These are phyloP conservation scores for Cryomyces minteri DNA, from an alignment of 495 filamentous ascomycete species.

Conservation along the genomic window DNA sequence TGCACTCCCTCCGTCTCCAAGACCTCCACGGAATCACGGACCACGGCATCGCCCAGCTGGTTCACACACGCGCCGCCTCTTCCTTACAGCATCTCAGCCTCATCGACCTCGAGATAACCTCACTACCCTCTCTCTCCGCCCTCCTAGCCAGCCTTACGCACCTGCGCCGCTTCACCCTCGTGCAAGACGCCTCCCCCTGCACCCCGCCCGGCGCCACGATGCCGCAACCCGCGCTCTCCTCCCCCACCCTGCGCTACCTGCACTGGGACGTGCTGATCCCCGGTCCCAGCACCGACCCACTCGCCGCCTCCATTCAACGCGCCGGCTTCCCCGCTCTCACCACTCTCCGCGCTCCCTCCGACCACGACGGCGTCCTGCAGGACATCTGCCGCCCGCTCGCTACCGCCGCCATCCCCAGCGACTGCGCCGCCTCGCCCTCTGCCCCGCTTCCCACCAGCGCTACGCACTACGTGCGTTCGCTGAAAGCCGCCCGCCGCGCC, in stretches of 20 bases:
- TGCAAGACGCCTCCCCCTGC: constrained; percentile 47
- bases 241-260: constrained; percentile 41
- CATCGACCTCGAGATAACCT: constrained; percentile 80
- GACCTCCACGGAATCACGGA: constrained; percentile 62
- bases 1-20: constrained; percentile 58
- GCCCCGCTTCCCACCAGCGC: not conserved
- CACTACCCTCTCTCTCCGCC: constrained; percentile 66
- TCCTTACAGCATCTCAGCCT: constrained; percentile 13
- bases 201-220: constrained; percentile 28
- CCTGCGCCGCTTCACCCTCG: constrained; percentile 48
- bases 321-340: constrained; percentile 54
- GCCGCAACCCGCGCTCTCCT: constrained; percentile 53
- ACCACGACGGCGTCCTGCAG: constrained; percentile 17
- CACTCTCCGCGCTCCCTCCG: constrained; percentile 35
- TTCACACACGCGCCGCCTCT: constrained; percentile 14
- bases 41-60: constrained; percentile 54
- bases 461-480: constrained; percentile 4
- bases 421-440: constrained; percentile 2
- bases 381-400: constrained; percentile 14
- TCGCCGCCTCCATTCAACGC: constrained; percentile 52
- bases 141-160: constrained; percentile 47
- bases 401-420: constrained; percentile 2
- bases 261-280: constrained; percentile 64
- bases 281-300: constrained; percentile 42
- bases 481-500: constrained; percentile 8